Base-by-base conservation (phyloP, 1,284 basidiomycete genomes). In the Trametes polyzona region DNA sequence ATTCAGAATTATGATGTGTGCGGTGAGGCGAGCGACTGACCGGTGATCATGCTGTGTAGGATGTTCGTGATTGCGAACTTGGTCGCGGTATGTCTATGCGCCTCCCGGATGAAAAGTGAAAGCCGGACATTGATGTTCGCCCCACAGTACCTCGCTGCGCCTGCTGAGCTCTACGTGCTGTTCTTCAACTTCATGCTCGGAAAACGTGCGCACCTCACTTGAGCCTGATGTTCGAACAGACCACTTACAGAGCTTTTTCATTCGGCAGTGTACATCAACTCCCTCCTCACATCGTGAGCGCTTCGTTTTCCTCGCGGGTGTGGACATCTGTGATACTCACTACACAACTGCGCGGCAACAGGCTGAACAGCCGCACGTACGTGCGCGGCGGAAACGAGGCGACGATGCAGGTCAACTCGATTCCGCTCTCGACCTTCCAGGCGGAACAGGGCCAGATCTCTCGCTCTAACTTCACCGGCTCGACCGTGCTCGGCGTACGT, bases 181-280 rank as follows among this genome's bases (percentile, higher is more conserved):
- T 53, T 53, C 42, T 46, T 53, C 51, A 53, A 53, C 36, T 53
- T 53, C 51, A 44, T 53, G 35, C 43, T 53, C 42, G 51, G 51
- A 1, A 53, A 53, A 37, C 36, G 51, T 53, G 16, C 30, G 51
- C 39, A 29, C 51, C 21, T 17, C 24, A 21, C 16, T n/a, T 16
- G n/a, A n/a, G n/a, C n/a, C n/a, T n/a, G n/a, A n/a, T n/a, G n/a
- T n/a, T n/a, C n/a, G n/a, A n/a, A n/a, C 23, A 5, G 30, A 33
- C 1, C 21, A 16, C 11, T 17, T 5, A 12, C 23, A 32, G 8
- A 17, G 42, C 24, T 44, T 12, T 5, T 11, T 19, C 19, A 12
- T 3, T 5, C 16, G 6, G 1, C 36, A 53, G 51, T 53, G 14
- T 53, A 53, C 43, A 46, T 46, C 51, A 53, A 53, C 51, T 36